These are phyloP conservation scores for Isabelozyma rhagii DNA, from an alignment of 805 yeast genomes.

Conservation along the genomic window DNA sequence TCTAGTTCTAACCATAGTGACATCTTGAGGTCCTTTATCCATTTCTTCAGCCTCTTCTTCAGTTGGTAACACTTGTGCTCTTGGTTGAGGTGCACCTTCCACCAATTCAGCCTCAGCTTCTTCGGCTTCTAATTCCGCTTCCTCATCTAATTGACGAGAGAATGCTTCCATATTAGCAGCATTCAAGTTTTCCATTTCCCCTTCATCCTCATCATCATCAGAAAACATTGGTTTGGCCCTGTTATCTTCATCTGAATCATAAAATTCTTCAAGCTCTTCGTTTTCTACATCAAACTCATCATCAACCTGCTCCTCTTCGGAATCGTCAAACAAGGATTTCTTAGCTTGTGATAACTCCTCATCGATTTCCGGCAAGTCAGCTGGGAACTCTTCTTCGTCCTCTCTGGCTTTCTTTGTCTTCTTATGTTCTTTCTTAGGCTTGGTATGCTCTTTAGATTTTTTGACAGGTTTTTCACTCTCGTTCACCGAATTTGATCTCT, in stretches of 20 bases:
- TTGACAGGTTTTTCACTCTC: conserved; percentile 16
- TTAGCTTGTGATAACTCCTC: conserved; percentile 68
- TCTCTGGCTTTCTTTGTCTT: conserved; percentile 15
- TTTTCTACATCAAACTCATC: conserved; percentile 40
- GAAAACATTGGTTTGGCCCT: conserved; percentile 74
- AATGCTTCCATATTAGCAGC: conserved; percentile 82
- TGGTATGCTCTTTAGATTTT: conserved; percentile 5
- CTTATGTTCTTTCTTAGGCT: conserved; percentile 4
- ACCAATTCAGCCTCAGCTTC: conserved; percentile 54
- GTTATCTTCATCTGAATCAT: conserved; percentile 50
- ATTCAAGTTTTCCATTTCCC: conserved; percentile 60
- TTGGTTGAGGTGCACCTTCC: conserved; percentile 63
- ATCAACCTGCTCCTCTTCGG: conserved; percentile 50
- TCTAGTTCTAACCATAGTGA: conserved; percentile 83
- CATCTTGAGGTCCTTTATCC: conserved; percentile 60
- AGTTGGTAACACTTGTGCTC: conserved; percentile 74
- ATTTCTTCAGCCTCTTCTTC: conserved; percentile 57
- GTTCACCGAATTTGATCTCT: conserved; percentile 13
- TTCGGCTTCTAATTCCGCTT: conserved; percentile 46
- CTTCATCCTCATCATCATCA: conserved; percentile 58
- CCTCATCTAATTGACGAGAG: conserved; percentile 62
- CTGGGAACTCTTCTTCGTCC: conserved; percentile 39
- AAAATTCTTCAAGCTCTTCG: conserved; percentile 8
- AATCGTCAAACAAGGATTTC: conserved; percentile 73
- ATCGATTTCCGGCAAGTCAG: conserved; percentile 62